These are phyloP conservation scores for Eucalyptus cloeziana DNA, from an alignment of 345 rosid genomes.

Conservation along the genomic window DNA sequence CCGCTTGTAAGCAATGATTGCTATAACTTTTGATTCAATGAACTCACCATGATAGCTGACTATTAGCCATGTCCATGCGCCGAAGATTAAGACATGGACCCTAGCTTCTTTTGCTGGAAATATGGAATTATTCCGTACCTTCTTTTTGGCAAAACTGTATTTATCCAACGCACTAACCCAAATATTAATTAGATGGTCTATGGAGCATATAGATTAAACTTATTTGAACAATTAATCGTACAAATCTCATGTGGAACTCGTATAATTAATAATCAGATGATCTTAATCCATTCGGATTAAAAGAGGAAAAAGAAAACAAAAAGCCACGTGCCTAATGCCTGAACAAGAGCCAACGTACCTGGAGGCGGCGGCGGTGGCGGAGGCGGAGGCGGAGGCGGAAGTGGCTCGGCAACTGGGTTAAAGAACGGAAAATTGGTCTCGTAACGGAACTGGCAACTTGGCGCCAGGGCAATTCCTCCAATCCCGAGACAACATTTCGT, in stretches of 20 bases:
- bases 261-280: not conserved
- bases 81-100: not conserved
- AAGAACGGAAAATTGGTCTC: accelerated
- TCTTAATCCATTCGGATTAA: not conserved
- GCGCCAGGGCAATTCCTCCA: no score
- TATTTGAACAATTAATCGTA: no score
- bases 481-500: no score
- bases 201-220: not conserved
- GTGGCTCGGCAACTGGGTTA: no score
- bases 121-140: not conserved
- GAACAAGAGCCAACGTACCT: not conserved
- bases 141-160: not conserved
- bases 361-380: accelerated
- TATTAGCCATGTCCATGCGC: not conserved
- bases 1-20: not conserved
- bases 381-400: no score
- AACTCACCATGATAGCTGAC: not conserved
- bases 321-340: not conserved
- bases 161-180: not conserved
- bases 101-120: not conserved
- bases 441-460: no score
- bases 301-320: not conserved
- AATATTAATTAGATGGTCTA: not conserved
- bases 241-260: not conserved
- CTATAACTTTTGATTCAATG: not conserved